Evolutionary conservation across 2,329 filamentous ascomycete genomes (phyloP), one percentile per base, ranked within the genome.

Genomic region (Phyllosticta citriasiana): DNA sequence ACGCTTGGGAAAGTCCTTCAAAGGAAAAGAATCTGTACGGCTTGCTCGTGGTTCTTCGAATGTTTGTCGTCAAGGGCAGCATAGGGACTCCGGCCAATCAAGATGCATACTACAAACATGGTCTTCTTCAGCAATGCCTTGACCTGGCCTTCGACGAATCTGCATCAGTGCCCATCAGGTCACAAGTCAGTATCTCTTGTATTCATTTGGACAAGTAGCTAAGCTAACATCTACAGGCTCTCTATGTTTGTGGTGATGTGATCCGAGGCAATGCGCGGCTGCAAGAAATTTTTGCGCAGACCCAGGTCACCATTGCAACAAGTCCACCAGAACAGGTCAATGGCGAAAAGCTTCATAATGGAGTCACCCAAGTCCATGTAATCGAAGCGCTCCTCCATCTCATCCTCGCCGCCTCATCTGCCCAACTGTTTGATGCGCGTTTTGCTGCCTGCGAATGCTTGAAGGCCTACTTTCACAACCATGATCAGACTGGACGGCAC

Each of bases 351-450:
- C 64, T 67, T 6, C 67, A 73, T 4, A 84, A 84, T 63, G 80
- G 79, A n/a, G 73, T 80, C 9, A 76, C 80, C 14, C 83, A 83
- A 61, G 85, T 93, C 35, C 96, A 96, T 74, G 91, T 99, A 30
- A 96, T 99, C 68, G 93, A 97, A 73, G 94, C 90, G 1, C 79
- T 99, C 19, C 79, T 99, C 55, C 91, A 97, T 67, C 78, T 97
- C 53, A 86, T 88, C 0, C 78, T 99, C 8, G 86, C 86, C 61
- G 79, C 88, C 24, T 81, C 87, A 30, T 78, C 86, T 0, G 76
- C 84, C 22, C 81, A 86, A 58, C 80, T 88, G 40, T 88, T 96
- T 66, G 88, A 96, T 72, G 80, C 93, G 47, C 86, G 94, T 25
- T 83, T 91, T 69, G 89, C 93, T 22, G 91, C 90, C 24, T 94